Conservation (phyloP, 345 rosid species). For the Rubroshorea leprosula region DNA sequence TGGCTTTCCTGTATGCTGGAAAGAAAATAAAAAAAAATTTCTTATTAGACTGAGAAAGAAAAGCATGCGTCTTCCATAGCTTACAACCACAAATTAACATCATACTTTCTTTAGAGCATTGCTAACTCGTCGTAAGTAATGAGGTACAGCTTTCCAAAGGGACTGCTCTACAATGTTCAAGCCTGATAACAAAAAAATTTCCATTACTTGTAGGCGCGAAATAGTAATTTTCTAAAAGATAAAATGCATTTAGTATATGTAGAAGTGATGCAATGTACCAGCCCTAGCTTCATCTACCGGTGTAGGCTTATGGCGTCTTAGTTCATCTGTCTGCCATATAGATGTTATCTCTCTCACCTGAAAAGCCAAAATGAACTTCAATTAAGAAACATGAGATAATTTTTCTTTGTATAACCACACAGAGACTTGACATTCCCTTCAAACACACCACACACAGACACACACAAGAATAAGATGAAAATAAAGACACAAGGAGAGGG, state of each 20-base stretch:
- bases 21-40: slow-evolving; percentile 4
- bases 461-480: too few relatives aligned
- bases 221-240: neutral
- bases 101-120: slow-evolving; percentile 76
- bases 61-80: neutral
- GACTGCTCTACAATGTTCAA: slow-evolving; percentile 97
- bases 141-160: slow-evolving; percentile 93
- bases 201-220: neutral
- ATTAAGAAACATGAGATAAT: too few relatives aligned
- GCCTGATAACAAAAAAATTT: slow-evolving; percentile 38
- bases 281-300: slow-evolving; percentile 96
- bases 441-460: too few relatives aligned
- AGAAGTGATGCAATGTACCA: slow-evolving; percentile 38
- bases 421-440: too few relatives aligned
- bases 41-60: slow-evolving; percentile 15
- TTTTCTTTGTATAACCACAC: too few relatives aligned
- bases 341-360: slow-evolving; percentile 90
- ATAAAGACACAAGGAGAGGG: too few relatives aligned
- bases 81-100: slow-evolving; percentile 10
- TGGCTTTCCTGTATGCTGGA: slow-evolving; percentile 72
- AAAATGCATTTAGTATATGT: slow-evolving; percentile 6
- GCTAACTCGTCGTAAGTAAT: slow-evolving; percentile 89
- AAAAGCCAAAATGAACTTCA: slow-evolving; percentile 16
- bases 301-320: slow-evolving; percentile 89
- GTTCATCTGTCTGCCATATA: slow-evolving; percentile 96